phyloP scores from a whole-genome alignment of 2,329 filamentous ascomycete species.

The Dryadomyces quercivorus region DNA sequence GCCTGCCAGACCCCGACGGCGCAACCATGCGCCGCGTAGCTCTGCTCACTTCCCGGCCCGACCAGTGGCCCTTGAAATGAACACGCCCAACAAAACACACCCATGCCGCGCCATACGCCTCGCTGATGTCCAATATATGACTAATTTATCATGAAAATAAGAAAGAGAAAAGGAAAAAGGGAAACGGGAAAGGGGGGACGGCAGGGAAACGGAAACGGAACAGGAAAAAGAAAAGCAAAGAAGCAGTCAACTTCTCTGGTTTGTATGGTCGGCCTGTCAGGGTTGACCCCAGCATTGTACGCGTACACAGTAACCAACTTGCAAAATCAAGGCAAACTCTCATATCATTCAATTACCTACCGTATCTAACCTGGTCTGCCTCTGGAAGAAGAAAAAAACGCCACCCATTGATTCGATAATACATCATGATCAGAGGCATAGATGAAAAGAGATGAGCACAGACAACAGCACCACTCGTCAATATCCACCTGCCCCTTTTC shows the following conservation, averaged over 20 bases:
- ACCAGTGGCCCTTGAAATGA: slow-evolving; percentile 7
- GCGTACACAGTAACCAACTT: neutral
- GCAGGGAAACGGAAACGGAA: slow-evolving; percentile 3
- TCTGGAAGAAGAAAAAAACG: neutral
- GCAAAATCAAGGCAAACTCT: neutral
- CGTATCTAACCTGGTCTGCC: neutral
- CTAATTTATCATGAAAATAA: too few relatives aligned
- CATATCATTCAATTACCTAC: neutral
- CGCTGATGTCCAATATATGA: too few relatives aligned
- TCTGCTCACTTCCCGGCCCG: slow-evolving; percentile 10
- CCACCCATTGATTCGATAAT: neutral
- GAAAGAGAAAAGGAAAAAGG: too few relatives aligned
- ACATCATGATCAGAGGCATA: neutral
- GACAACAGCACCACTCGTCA: neutral
- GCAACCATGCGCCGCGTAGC: slow-evolving; percentile 1
- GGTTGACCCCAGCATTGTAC: too few relatives aligned
- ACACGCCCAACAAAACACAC: neutral
- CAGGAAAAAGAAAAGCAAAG: neutral
- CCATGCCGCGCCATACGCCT: too few relatives aligned
- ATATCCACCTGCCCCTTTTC: neutral
- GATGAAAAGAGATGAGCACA: neutral
- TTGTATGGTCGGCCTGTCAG: too few relatives aligned
- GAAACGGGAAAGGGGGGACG: too few relatives aligned
- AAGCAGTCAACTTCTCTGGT: neutral
- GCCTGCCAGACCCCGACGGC: neutral